Base-by-base conservation (phyloP, 2,329 filamentous ascomycete genomes). In the Diaporthe ilicicola region DNA sequence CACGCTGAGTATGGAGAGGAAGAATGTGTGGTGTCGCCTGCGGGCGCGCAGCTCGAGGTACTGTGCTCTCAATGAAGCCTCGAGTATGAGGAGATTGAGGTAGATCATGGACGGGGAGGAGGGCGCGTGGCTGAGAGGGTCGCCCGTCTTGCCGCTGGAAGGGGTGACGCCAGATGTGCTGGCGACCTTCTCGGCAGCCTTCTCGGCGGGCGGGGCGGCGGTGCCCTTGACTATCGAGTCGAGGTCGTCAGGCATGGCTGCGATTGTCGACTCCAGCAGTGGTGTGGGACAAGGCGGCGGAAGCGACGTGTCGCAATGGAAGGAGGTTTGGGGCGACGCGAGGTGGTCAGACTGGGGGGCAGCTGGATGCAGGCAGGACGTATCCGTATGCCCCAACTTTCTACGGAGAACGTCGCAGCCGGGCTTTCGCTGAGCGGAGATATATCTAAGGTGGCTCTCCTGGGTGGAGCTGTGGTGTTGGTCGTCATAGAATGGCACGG, bases 61-160 rank as follows among this genome's bases (percentile, higher is more conserved):
- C 78, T 99, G 96, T 29, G 94, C 92, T 74, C 96, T 94, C 44
- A 99, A 86, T 6, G 94, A 97, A 61, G 94, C 94, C 81, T 99
- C 96, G 81, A 99, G 93, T 77, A 99, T 97, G 71, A 99, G 89
- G 29, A 99, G 92, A 82, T 99, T 99, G 77, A 99, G 91, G 84
- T 99, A 99, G 79, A 99, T 98, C 86, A 97, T 96, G 68, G 94
- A 94, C 55, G 95, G 95, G 19, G 94, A 94, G 78, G 93, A 95
- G n/a, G 95, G 95, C 19, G 95, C 90, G 73, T 92, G 90, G 76
- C 91, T 91, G 73, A 95, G 88, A 34, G 94, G 94, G 79, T 97
- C 94, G 78, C 84, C 83, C 34, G 85, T 81, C 76, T 86, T 87
- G 76, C 76, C 77, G 76, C 84, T 75, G 74, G 83, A 76, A 74